Percentiles rank a stretch among this genome's conserved stretches.
Conservation (phyloP, 2,329 filamentous ascomycete species). For the Aspergillus nomiae region DNA sequence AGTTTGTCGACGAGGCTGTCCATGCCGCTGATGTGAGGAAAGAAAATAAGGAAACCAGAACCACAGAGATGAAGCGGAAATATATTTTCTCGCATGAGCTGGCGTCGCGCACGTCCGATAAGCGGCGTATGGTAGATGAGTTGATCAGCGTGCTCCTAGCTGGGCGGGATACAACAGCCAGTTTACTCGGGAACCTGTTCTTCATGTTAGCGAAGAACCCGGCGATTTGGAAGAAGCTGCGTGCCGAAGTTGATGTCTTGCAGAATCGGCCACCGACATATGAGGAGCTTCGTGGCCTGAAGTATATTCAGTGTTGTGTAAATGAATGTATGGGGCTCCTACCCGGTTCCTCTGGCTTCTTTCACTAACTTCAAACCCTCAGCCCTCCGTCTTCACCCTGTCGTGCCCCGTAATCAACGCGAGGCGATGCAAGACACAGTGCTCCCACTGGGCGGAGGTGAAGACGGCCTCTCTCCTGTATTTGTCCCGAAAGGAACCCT, state of each 20-base stretch:
- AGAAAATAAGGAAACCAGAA: background rate
- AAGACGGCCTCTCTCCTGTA: background rate
- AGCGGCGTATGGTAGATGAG: constrained; percentile 52
- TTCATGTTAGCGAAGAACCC: constrained; percentile 33
- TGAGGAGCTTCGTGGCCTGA: constrained; percentile 7
- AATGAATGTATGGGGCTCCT: constrained; percentile 11
- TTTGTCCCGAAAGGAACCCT: background rate
- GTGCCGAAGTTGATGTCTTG: constrained; percentile 18
- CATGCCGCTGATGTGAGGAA: background rate
- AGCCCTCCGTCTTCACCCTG: constrained; percentile 5
- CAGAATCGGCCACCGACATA: constrained; percentile 8
- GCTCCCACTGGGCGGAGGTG: constrained; percentile 1
- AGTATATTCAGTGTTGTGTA: constrained; percentile 9
- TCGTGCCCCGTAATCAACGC: background rate
- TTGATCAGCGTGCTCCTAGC: constrained; percentile 42
- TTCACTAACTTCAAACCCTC: background rate
- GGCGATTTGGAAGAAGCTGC: constrained; percentile 26
- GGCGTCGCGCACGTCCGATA: constrained; percentile 50
- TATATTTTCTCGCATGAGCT: constrained; percentile 64
- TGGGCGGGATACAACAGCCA: constrained; percentile 41
- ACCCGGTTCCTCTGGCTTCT: background rate
- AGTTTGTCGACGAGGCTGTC: constrained; percentile 20
- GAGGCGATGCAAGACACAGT: background rate
- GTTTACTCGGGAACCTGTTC: constrained; percentile 36
- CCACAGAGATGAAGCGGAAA: constrained; percentile 4